These are phyloP conservation scores for Hypoxylon cercidicola DNA, from an alignment of 495 filamentous ascomycete genomes.

Conservation along the genomic window DNA sequence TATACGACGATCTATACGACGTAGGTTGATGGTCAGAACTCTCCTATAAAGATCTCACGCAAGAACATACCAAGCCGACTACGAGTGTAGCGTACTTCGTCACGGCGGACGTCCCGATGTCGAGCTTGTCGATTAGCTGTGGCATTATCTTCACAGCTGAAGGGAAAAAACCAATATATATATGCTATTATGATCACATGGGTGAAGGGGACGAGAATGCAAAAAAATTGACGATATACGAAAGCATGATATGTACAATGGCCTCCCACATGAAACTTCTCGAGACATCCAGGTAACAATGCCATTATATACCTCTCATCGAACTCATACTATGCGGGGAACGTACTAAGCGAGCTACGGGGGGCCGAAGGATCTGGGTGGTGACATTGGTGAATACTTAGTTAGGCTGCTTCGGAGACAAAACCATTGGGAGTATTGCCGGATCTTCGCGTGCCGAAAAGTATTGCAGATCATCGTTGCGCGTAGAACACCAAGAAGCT, in stretches of 20 bases:
- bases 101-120: constrained; percentile 15
- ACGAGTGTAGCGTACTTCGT: constrained; percentile 24
- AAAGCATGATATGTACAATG: not conserved
- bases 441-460: constrained; percentile 4
- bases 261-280: not conserved
- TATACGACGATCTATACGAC: constrained; percentile 25
- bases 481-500: not conserved
- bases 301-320: constrained; percentile 7
- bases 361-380: not conserved
- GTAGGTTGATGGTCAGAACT: constrained; percentile 6
- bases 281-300: not conserved
- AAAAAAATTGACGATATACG: constrained; percentile 1
- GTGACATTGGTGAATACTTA: not conserved
- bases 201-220: not conserved
- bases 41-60: not conserved
- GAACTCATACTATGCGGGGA: constrained; percentile 9
- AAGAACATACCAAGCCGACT: constrained; percentile 20
- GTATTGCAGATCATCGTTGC: constrained; percentile 12
- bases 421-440: not conserved
- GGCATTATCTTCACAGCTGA: constrained; percentile 12
- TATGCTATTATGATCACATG: not conserved
- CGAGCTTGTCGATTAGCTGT: constrained; percentile 1
- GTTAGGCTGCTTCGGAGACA: not conserved
- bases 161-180: constrained; percentile 5
- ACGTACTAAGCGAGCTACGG: not conserved